These are phyloP conservation scores for Trichomonas vaginalis DNA, from an alignment of 208 protist genomes.

Conservation along the genomic window DNA sequence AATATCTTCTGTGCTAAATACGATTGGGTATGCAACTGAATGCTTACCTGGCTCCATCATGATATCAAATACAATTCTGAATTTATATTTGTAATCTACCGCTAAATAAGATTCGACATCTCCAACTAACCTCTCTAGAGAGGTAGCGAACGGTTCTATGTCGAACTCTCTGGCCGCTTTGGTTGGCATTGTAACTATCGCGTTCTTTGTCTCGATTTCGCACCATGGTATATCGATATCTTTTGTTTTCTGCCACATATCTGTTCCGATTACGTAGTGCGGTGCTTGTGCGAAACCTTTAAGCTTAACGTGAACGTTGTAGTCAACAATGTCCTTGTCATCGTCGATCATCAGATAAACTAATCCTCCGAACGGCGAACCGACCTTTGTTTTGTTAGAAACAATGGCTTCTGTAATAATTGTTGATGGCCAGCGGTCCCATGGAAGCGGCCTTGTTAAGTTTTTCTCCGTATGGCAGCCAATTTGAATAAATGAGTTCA, in stretches of 20 bases:
- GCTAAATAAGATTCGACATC: neutral
- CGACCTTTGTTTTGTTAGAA: neutral
- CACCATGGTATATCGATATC: slow-evolving; percentile 4
- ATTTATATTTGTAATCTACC: neutral
- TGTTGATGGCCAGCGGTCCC: neutral
- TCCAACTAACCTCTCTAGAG: neutral
- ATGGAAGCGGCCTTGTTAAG: neutral
- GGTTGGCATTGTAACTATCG: neutral
- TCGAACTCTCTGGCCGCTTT: neutral
- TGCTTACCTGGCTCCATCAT: neutral
- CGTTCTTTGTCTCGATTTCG: neutral
- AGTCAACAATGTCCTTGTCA: neutral
- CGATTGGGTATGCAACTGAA: neutral
- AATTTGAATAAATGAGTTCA: neutral
- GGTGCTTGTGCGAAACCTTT: neutral
- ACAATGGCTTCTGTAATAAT: neutral
- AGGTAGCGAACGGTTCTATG: neutral
- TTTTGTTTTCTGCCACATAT: neutral
- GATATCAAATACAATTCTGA: slow-evolving; percentile 6
- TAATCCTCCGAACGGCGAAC: neutral
- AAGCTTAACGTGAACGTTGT: neutral
- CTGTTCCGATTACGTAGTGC: neutral
- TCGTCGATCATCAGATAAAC: neutral
- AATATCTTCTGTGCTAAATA: neutral
- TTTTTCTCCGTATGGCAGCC: neutral